Conservation (phyloP, 2,329 filamentous ascomycete species). For the Aureobasidium melanogenum region DNA sequence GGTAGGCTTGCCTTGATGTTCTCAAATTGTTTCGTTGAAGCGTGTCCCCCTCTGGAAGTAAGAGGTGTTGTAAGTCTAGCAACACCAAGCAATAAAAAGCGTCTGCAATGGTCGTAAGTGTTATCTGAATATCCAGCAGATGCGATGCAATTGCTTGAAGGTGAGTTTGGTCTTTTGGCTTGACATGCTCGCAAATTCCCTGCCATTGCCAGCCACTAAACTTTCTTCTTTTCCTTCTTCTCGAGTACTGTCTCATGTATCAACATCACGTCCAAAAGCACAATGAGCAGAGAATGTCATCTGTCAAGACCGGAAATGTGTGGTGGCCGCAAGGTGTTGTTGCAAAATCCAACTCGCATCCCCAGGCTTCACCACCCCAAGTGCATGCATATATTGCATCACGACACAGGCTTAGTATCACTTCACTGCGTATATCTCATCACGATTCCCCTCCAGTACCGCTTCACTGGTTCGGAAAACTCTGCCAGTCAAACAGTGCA, state of each 20-base stretch:
- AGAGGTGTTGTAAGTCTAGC: no score
- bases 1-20: no score
- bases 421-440: not conserved
- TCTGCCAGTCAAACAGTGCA: slow-evolving; percentile 6
- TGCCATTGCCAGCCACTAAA: not conserved
- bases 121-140: no score
- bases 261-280: not conserved
- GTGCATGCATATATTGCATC: slow-evolving; percentile 1
- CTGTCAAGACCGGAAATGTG: not conserved
- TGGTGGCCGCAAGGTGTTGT: not conserved
- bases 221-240: no score
- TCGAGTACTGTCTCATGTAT: not conserved
- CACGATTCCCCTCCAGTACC: not conserved
- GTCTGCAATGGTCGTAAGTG: no score
- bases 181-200: not conserved
- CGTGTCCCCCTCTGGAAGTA: no score
- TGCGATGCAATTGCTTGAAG: not conserved
- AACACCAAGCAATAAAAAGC: no score
- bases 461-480: not conserved
- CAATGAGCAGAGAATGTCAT: not conserved
- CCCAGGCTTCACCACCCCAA: not conserved
- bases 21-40: no score
- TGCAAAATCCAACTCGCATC: not conserved
- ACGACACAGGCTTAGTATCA: not conserved
- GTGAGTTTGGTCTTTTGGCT: no score